These are phyloP conservation scores for Galerina sulciceps DNA, from an alignment of 768 basidiomycete genomes.

Conservation along the genomic window DNA sequence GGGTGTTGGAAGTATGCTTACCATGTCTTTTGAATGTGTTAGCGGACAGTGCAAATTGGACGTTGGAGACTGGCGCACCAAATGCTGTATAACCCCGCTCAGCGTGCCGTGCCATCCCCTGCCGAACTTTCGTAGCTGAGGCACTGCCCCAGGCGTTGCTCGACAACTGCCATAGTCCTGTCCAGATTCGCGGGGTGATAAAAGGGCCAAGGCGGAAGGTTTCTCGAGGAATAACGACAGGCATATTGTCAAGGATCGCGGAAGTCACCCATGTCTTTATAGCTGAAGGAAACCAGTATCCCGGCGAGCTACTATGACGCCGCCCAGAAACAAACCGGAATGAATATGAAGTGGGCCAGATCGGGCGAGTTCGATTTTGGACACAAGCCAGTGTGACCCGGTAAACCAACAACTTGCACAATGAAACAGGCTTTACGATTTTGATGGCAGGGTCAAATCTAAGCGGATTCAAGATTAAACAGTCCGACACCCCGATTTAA, in stretches of 20 bases:
- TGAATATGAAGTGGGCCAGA: conserved; percentile 4
- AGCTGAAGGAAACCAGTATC: conserved; percentile 9
- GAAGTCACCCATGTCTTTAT: conserved; percentile 11
- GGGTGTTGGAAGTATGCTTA: conserved; percentile 16
- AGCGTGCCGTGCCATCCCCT: conserved; percentile 68
- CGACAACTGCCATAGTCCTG: conserved; percentile 85
- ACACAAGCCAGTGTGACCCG: conserved; percentile 12
- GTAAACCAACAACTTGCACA: conserved; percentile 5
- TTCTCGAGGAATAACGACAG: conserved; percentile 36
- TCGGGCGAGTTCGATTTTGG: conserved; percentile 1
- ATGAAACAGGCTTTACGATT: conserved; percentile 22
- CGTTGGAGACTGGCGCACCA: conserved; percentile 37
- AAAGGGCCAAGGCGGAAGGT: conserved; percentile 62
- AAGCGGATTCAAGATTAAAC: conserved; percentile 18
- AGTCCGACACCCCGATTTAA: conserved; percentile 21
- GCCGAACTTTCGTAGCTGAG: conserved; percentile 62
- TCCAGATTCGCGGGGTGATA: conserved; percentile 68
- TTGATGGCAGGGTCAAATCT: conserved; percentile 24
- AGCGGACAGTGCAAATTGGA: background rate
- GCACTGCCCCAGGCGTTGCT: conserved; percentile 87
- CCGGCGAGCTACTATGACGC: conserved; percentile 22
- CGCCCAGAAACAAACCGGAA: conserved; percentile 16
- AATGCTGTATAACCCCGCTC: conserved; percentile 68
- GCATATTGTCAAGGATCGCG: conserved; percentile 12
- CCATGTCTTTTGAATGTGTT: conserved; percentile 37